Conservation (phyloP, 1,139 yeast species). For the Hyphopichia khmerensis region DNA sequence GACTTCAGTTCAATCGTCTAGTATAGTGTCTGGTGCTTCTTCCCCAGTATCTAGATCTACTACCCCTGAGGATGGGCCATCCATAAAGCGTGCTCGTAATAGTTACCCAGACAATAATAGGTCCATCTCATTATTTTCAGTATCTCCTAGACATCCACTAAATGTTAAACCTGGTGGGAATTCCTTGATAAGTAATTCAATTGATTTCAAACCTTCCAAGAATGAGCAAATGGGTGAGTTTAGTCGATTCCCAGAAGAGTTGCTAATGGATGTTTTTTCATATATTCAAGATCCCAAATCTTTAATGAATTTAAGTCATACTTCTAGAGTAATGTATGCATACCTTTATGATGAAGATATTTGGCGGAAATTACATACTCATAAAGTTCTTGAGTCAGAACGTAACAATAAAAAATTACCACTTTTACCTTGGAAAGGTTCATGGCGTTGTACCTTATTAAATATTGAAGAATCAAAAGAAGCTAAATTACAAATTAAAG, state of each 20-base stretch:
- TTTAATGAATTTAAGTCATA: slow-evolving; percentile 50
- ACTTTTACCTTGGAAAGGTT: slow-evolving; percentile 59
- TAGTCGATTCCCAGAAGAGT: slow-evolving; percentile 55
- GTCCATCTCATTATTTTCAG: slow-evolving; percentile 20
- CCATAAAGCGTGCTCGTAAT: not conserved
- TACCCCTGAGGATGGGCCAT: not conserved
- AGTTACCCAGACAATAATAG: slow-evolving; percentile 16
- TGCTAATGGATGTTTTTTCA: slow-evolving; percentile 46
- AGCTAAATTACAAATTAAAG: slow-evolving; percentile 40
- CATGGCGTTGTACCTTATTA: slow-evolving; percentile 71
- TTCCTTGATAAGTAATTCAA: slow-evolving; percentile 27
- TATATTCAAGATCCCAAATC: slow-evolving; percentile 45
- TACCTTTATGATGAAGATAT: slow-evolving; percentile 71
- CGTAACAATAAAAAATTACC: slow-evolving; percentile 11
- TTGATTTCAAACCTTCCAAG: slow-evolving; percentile 21
- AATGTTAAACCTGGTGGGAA: slow-evolving; percentile 78
- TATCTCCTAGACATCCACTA: slow-evolving; percentile 57
- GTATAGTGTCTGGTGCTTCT: not conserved
- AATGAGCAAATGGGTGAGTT: slow-evolving; percentile 53
- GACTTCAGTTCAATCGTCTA: too few species aligned
- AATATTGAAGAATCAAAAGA: slow-evolving; percentile 29
- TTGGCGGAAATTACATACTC: slow-evolving; percentile 64
- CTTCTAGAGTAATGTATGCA: slow-evolving; percentile 71
- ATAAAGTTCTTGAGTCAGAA: slow-evolving; percentile 13
- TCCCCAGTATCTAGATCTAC: not conserved